phyloP scores from a whole-genome alignment of 768 basidiomycete species.

The Lanmaoa rubissima region DNA sequence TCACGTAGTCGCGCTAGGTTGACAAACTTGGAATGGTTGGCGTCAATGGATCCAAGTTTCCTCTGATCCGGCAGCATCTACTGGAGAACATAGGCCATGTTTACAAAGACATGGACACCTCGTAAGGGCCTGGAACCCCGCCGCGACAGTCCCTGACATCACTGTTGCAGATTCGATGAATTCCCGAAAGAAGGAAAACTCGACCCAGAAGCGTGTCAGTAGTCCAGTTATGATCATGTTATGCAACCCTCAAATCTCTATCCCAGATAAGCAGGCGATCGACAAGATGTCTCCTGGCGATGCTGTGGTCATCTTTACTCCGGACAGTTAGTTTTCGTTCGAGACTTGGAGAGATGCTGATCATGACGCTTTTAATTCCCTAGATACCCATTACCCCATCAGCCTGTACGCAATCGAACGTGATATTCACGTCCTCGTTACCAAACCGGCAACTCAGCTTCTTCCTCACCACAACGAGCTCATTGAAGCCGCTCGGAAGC shows the following conservation, averaged over 20 bases:
- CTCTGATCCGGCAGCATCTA: slow-evolving; percentile 79
- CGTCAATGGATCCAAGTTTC: slow-evolving; percentile 85
- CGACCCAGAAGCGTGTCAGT: slow-evolving; percentile 81
- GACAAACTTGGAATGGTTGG: slow-evolving; percentile 84
- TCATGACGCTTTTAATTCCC: not conserved
- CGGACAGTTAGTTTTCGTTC: slow-evolving; percentile 60
- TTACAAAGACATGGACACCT: slow-evolving; percentile 85
- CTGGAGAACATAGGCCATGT: slow-evolving; percentile 76
- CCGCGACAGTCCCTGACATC: not conserved
- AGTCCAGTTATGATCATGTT: not conserved
- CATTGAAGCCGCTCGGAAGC: slow-evolving; percentile 70
- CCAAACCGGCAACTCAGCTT: slow-evolving; percentile 89
- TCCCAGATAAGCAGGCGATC: slow-evolving; percentile 80
- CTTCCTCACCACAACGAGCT: slow-evolving; percentile 80
- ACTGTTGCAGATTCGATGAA: slow-evolving; percentile 59
- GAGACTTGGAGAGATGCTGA: not conserved
- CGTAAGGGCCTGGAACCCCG: slow-evolving; percentile 44
- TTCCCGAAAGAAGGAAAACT: slow-evolving; percentile 70
- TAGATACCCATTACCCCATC: slow-evolving; percentile 84
- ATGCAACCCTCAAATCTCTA: not conserved
- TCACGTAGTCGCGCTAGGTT: slow-evolving; percentile 42
- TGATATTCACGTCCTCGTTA: slow-evolving; percentile 85
- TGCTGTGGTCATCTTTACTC: slow-evolving; percentile 92
- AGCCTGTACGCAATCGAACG: slow-evolving; percentile 83
- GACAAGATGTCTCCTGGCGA: slow-evolving; percentile 75